A percentile compares a stretch with the other conserved stretches of the same genome.
Conservation (phyloP, 2,329 filamentous ascomycete genomes). For the Cercospora zeae-maydis region DNA sequence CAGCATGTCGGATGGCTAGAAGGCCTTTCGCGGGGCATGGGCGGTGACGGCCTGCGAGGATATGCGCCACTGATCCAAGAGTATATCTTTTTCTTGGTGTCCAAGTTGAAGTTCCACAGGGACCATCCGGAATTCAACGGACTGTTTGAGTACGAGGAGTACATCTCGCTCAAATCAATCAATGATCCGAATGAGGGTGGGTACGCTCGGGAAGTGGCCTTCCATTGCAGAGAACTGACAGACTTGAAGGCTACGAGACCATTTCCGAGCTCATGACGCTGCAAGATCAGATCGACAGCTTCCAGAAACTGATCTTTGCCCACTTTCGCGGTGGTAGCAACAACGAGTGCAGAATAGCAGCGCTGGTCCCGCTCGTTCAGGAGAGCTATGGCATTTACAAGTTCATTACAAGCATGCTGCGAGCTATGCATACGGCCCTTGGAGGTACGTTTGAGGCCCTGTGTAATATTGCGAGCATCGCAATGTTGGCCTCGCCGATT, state of each 20-base stretch:
- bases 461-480: not conserved
- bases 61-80: conserved; percentile 92
- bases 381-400: conserved; percentile 99
- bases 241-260: conserved; percentile 73
- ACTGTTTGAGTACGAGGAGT: conserved; percentile 98
- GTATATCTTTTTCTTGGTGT: conserved; percentile 92
- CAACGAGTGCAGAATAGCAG: conserved; percentile 95
- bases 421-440: conserved; percentile 88
- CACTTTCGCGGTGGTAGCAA: conserved; percentile 88
- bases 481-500: not conserved
- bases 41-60: conserved; percentile 61
- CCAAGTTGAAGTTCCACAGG: conserved; percentile 93
- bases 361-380: conserved; percentile 86
- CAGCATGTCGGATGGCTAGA: conserved; percentile 87
- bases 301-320: conserved; percentile 97
- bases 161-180: conserved; percentile 95
- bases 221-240: not conserved
- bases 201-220: not conserved
- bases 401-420: conserved; percentile 98
- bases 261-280: conserved; percentile 94
- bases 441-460: conserved; percentile 50
- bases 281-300: conserved; percentile 96
- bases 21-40: conserved; percentile 80
- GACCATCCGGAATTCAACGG: conserved; percentile 98
- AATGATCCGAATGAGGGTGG: conserved; percentile 85